phyloP scores from a whole-genome alignment of 257 asterid species.

The Oldenlandia corymbosa region DNA sequence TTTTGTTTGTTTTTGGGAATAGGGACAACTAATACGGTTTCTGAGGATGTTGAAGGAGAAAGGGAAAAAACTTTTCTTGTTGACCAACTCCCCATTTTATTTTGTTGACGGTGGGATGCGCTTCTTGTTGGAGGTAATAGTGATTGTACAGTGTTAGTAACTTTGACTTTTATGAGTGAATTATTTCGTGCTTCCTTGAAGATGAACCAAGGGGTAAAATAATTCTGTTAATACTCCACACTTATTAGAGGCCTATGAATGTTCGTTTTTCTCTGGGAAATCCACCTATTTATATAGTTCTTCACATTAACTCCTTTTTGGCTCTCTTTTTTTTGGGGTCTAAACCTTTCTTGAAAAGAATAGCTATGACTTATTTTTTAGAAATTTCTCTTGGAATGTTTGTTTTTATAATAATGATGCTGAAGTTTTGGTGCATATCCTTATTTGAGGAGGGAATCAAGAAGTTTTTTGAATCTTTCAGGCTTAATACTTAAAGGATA shows the following conservation, averaged over 20 bases:
- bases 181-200: not conserved
- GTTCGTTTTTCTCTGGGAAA: too few species aligned
- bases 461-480: not conserved
- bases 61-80: constrained; percentile 87
- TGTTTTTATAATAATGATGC: not conserved
- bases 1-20: constrained; percentile 23
- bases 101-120: constrained; percentile 98
- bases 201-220: not conserved
- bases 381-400: not conserved
- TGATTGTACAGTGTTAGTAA: constrained; percentile 8
- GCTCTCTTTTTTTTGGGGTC: not conserved
- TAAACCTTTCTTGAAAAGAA: not conserved
- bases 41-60: constrained; percentile 76
- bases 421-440: not conserved
- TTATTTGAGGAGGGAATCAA: not conserved
- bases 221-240: not conserved
- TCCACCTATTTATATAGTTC: not conserved
- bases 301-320: not conserved
- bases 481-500: not conserved
- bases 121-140: constrained; percentile 78
- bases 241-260: not conserved
- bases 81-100: constrained; percentile 90
- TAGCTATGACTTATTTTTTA: not conserved
- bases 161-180: not conserved
- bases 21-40: constrained; percentile 71